Conservation (phyloP, 495 filamentous ascomycete genomes). For the Chaetomidium leptoderma region DNA sequence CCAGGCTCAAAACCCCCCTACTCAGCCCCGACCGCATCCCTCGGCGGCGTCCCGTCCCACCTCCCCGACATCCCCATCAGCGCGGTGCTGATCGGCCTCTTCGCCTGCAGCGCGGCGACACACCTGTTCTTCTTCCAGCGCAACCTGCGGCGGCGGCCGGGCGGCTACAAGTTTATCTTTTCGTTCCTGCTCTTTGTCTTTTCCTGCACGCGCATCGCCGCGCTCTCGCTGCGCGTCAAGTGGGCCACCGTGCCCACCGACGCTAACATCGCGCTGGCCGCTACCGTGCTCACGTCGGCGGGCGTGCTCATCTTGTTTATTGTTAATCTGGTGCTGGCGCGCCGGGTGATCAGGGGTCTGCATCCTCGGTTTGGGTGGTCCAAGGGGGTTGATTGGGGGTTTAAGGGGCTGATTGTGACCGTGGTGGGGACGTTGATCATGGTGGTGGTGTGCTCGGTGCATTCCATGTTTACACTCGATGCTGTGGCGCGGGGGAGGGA, state of each 20-base stretch:
- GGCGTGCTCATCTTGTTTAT: constrained; percentile 74
- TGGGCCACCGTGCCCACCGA: constrained; percentile 49
- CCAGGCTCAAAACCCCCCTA: constrained; percentile 36
- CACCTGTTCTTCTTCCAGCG: constrained; percentile 60
- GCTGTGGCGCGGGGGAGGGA: constrained; percentile 44
- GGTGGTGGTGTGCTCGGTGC: constrained; percentile 61
- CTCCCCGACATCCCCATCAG: constrained; percentile 59
- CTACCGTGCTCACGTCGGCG: constrained; percentile 66
- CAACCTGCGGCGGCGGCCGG: constrained; percentile 45
- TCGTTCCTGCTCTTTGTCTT: constrained; percentile 68
- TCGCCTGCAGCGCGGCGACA: constrained; percentile 48
- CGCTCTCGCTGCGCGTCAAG: constrained; percentile 59
- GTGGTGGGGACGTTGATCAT: constrained; percentile 61
- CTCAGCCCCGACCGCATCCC: constrained; percentile 35
- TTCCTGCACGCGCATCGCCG: constrained; percentile 63
- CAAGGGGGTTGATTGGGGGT: constrained; percentile 38
- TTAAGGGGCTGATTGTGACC: constrained; percentile 54
- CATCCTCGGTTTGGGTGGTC: constrained; percentile 67
- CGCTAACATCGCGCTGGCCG: constrained; percentile 60
- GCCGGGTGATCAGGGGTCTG: constrained; percentile 67
- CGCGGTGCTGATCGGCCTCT: constrained; percentile 64
- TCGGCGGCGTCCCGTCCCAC: constrained; percentile 56
- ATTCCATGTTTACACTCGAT: constrained; percentile 61
- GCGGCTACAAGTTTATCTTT: constrained; percentile 64
- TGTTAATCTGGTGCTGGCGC: constrained; percentile 71